Evolutionary conservation across 2,329 filamentous ascomycete genomes (phyloP), one percentile per base, ranked within the genome.

Genomic region (Cytospora schulzeri): DNA sequence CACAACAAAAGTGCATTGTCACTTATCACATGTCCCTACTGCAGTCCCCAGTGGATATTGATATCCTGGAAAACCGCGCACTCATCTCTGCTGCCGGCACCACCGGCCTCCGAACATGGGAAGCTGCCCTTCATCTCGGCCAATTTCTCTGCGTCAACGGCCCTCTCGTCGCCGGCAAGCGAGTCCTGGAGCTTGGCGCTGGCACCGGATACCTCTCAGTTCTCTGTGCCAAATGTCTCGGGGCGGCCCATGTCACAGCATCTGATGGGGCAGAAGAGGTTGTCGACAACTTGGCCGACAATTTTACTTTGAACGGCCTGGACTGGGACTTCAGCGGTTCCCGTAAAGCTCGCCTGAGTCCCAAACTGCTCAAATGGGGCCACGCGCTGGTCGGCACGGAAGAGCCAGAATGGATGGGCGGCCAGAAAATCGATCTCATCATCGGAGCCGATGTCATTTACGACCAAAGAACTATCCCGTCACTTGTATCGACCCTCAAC

Each of bases 391-490:
- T 85, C 56, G 85, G 83, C 4, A 84, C 81, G 0, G 88, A 88
- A 73, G 82, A 87, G 60, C 71, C 79, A 60, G 73, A 75, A 54
- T 84, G 83, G 83, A 81, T 82, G 68, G 77, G 77, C 24, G 79
- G 79, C 22, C 71, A 72, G 5, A 69, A 73, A 2, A 73, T 86
- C 53, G 88, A 93, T 73, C 76, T 91, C 5, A 83, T 93, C 2
- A 76, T 94, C 31, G 91, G 90, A 4, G 90, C 91, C 38, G 91
- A 94, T 73, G 85, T 94, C 75, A 93, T 89, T 0, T 94, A 93
- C 74, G 90, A 94, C 72, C 80, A 80, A 66, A 79, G 79, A 41
- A 81, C 85, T 51, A 87, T 91, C 57, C 85, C 87, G 0, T 79
- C 85, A 1, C 79, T 94, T 28, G 80, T 91, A 3, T 82, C 80